Base-by-base conservation (phyloP, 108 stramenopile species). In the Nitzschia putrida region DNA sequence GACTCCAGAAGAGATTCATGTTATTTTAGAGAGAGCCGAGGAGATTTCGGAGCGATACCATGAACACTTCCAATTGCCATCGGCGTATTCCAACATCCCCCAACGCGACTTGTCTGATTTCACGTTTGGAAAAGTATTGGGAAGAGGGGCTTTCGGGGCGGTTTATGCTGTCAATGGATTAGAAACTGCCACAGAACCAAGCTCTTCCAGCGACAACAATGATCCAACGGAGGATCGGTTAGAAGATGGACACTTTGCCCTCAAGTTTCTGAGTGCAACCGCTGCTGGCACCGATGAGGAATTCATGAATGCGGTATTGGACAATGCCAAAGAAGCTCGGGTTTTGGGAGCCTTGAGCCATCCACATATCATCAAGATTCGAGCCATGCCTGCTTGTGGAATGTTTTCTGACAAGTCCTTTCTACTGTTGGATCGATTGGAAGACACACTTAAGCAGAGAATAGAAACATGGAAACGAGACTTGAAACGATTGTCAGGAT, bases 401-500 rank as follows among this genome's bases (percentile, higher is more conserved):
- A 44, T 44, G 44, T 44, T 44, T 44, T 44, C 11, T 44, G 44
- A 44, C 13, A 13, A 13, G 13, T 8, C 44, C 8, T 92, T 87
- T 64, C 23, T 92, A 12, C 72, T 92, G 18, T 59, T 88, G 56
- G 90, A 92, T 76, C 80, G 83, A 8, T 69, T 92, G 25, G 51
- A 64, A 54, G 76, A 77, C 7, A 87, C 77, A 3, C 69, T 92
- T 9, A 76, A 66, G n/a, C 44, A 74, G n/a, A 63, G 80, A 13
- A 74, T 92, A 8, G 26, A 59, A 18, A 40, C 63, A 16, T 84
- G 78, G 83, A 50, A 58, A 38, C 24, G n/a, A 16, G 53, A 63
- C 16, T 11, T 18, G 14, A 45, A 69, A 58, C 57, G 14, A 3
- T n/a, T 16, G 8, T 14, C 25, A 14, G 42, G 56, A 6, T n/a